Evolutionary conservation across 345 rosid species (phyloP), one percentile per base, ranked within the genome.

Genomic region (Jatropha curcas): DNA sequence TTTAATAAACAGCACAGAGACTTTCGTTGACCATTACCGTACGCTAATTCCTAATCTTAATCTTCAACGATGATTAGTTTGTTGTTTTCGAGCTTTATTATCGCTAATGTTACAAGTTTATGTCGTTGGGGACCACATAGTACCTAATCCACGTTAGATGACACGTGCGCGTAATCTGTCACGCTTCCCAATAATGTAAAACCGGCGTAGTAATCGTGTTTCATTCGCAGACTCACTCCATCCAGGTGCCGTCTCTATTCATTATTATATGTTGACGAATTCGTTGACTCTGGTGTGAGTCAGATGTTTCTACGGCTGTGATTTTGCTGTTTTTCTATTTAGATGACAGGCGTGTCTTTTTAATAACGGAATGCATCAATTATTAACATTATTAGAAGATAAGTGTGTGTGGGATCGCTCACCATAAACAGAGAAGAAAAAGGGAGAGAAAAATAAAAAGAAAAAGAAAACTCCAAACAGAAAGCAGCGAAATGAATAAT

Each of bases 401-500:
- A n/a, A n/a, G n/a, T n/a, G n/a, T n/a, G n/a, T n/a, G n/a, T 56
- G 30, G 30, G 14, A 41, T 41, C 45, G 0, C 13, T 41, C 45
- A n/a, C n/a, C n/a, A 41, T 41, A 9, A 41, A 41, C 8, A 20
- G 24, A 33, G 43, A 4, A 2, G 22, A 19, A 11, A 30, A 17
- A 8, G 31, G 30, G 8, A 33, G 10, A 14, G n/a, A 53, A 10
- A 17, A 4, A 14, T 8, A 27, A 16, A 14, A 14, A 28, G n/a
- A 5, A 17, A 19, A 51, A 6, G 53, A 19, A 9, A 0, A 5
- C 11, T 1, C 16, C 12, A 45, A 11, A 71, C 41, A 1, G 69
- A 52, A 55, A 55, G 37, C 67, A 55, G 69, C 75, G 64, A 70
- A 14, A 69, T 34, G 65, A 48, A 52, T 35, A 77, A 25, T 35